Evolutionary conservation across 305 asterid genomes (phyloP), one percentile per base, ranked within the genome.

Genomic region (Fraxinus xanthoxyloides): DNA sequence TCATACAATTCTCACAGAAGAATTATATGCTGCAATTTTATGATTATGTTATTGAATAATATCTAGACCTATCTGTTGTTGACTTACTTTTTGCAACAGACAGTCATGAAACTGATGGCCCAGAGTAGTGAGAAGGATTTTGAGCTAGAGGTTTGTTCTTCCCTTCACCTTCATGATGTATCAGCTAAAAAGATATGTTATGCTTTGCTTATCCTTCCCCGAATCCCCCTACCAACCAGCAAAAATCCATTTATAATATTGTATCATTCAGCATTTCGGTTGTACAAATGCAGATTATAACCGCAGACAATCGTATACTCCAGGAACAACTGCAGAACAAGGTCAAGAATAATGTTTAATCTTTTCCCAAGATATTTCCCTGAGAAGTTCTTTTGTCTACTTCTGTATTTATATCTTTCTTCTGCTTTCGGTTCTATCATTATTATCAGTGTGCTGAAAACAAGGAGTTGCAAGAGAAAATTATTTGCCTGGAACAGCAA

Each of bases 281-380:
- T 80, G 82, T 79, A 63, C 77, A 78, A 61, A 80, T 93, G 91
- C 95, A 97, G 99, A 92, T 97, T 76, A 95, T 85, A 86, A 86
- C 97, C 15, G 99, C 99, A 13, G 99, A 95, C 84, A 97, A 97
- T 82, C 96, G 97, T 76, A 86, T 97, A 72, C 97, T 97, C 80
- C 98, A 92, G 83, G 98, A 95, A 77, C 98, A 97, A 88, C 91
- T 95, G 82, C 95, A 91, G 89, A 92, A 85, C 86, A 94, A 95
- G 98, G 99, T 97, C 59, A 79, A 67, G 21, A 67, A 26, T 26
- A 67, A 67, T 67, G 35, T 67, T 67, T 28, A 28, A 30, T 67
- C 34, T 21, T 67, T 28, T 12, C 30, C 1, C 72, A 24, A 63
- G 36, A 67, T 67, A 67, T 67, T 28, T 67, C 74, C 2, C 6